phyloP scores from a whole-genome alignment of 2,329 filamentous ascomycete species.

The Venturia aucupariae region DNA sequence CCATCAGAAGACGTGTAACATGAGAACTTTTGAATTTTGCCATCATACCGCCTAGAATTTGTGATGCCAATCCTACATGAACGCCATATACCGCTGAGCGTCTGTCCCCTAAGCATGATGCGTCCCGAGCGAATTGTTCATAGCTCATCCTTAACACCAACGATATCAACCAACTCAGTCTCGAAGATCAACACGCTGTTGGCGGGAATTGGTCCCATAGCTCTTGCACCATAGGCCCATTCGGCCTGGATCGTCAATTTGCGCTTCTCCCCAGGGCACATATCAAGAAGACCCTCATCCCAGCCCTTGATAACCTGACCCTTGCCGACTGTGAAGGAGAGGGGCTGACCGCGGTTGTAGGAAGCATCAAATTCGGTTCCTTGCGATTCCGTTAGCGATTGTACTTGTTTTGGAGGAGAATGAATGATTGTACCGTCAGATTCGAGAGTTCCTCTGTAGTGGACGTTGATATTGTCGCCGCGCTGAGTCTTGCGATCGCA shows the following conservation, averaged over 20 bases:
- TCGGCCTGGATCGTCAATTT: constrained; percentile 85
- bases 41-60: background rate
- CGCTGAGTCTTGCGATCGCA: constrained; percentile 63
- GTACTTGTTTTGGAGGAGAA: constrained; percentile 33
- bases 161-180: constrained; percentile 16
- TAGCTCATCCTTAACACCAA: constrained; percentile 16
- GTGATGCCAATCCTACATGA: background rate
- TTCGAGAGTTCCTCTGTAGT: constrained; percentile 78
- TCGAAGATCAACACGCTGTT: constrained; percentile 55
- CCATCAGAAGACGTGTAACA: background rate
- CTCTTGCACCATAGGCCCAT: constrained; percentile 70
- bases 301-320: constrained; percentile 94
- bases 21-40: background rate
- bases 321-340: constrained; percentile 69
- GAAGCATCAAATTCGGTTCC: constrained; percentile 36
- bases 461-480: constrained; percentile 74
- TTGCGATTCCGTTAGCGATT: constrained; percentile 49
- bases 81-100: background rate
- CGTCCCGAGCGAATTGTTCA: background rate
- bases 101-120: background rate
- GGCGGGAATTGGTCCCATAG: constrained; percentile 77
- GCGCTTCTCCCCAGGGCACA: constrained; percentile 94
- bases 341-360: constrained; percentile 70
- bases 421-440: constrained; percentile 43
- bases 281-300: constrained; percentile 84